phyloP scores from a whole-genome alignment of 1,139 yeast species.

The Yamadazyma sp. region DNA sequence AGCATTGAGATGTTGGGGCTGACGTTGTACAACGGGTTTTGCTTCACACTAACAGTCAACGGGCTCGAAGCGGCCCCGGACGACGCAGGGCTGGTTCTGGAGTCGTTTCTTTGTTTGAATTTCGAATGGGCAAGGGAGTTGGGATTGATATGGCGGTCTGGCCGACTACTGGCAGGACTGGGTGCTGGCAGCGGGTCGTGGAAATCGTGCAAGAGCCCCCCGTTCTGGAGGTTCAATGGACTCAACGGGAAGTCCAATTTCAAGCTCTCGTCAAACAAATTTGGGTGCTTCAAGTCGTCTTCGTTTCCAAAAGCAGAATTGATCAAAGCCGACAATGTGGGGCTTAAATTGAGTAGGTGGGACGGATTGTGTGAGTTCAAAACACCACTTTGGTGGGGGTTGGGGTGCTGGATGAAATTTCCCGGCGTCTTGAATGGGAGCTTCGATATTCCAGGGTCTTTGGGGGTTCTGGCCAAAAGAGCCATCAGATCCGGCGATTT shows the following conservation, averaged over 20 bases:
- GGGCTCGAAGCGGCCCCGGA: conserved; percentile 1
- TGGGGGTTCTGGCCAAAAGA: conserved; percentile 6
- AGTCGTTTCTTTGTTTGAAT: neutral
- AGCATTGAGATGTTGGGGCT: conserved; percentile 4
- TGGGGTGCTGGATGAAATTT: neutral
- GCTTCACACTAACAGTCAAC: conserved; percentile 8
- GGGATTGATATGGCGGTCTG: conserved; percentile 4
- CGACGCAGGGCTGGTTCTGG: neutral
- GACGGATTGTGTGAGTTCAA: conserved; percentile 7
- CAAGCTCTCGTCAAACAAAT: conserved; percentile 13
- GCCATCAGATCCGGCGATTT: conserved; percentile 11
- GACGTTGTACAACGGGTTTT: conserved; percentile 6
- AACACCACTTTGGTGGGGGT: conserved; percentile 1
- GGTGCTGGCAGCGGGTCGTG: conserved; percentile 4
- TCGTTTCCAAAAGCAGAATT: conserved; percentile 43
- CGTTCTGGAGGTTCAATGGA: conserved; percentile 28
- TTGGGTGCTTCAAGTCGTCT: conserved; percentile 16
- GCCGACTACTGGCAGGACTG: conserved; percentile 2
- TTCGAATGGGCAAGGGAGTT: conserved; percentile 1
- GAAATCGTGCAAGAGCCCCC: conserved; percentile 11
- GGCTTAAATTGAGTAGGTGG: conserved; percentile 30
- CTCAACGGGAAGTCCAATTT: conserved; percentile 28
- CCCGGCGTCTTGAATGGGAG: neutral
- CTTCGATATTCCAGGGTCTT: conserved; percentile 1
- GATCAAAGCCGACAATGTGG: conserved; percentile 46